Base-by-base conservation (phyloP, 306 rosid genomes). In the Notholithocarpus densiflorus region DNA sequence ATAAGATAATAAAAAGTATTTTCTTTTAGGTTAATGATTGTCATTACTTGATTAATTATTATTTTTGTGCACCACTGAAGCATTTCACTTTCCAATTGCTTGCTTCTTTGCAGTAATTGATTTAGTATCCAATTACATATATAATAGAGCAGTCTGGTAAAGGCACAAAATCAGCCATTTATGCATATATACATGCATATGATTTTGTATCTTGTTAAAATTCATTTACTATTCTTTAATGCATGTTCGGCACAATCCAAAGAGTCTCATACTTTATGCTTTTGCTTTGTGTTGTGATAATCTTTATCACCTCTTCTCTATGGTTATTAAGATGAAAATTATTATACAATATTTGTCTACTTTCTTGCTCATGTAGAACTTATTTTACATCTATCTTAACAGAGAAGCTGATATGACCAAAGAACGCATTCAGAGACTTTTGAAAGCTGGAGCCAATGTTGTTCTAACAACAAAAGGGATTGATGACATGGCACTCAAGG, bases 401-500 rank as follows among this genome's bases (percentile, higher is more conserved):
- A 96, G 99, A 87, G 98, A 96, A 86, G 95, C 94, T 13, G 97
- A 96, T 90, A 91, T 86, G 97, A 96, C 97, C 2, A 93, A 96
- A 85, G 99, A 96, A 81, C 96, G 98, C 17, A 93, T 96, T 77
- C 96, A 88, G 62, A 96, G 93, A 78, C 88, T 96, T 77, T 82
- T 93, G 78, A 91, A 93, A 83, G 98, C 94, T 76, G 99, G 99
- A 81, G 99, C 99, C 21, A 96, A 93, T 80, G 99, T 96, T 82
- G 83, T 96, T 88, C 82, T 95, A 82, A 96, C 99, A 37, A 96
- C 99, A 8, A 96, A 96, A 78, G 99, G 98, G 75, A 93, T 96
- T 84, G 99, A 96, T 78, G 99, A 96, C 88, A 96, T 93, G 99
- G 94, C 99, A 74, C 93, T 96, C 57, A 96, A 96, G 96, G 99